Percentiles rank a stretch among this genome's conserved stretches.
These are phyloP conservation scores for Periconia digitata DNA, from an alignment of 2,329 filamentous ascomycete species.

Conservation along the genomic window DNA sequence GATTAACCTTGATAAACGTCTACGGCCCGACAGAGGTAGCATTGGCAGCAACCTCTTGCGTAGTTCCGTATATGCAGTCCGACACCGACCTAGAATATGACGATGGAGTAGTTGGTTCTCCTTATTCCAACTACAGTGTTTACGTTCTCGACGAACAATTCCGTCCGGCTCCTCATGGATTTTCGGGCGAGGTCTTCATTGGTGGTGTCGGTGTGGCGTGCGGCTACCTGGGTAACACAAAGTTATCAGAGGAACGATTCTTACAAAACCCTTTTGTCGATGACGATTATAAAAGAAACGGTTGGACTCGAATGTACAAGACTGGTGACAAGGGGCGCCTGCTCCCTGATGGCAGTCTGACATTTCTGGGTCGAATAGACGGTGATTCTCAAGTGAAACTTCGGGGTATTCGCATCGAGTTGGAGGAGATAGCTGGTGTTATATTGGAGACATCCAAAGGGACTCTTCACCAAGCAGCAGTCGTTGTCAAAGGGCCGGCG, in stretches of 20 bases:
- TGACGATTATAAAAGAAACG: too few species aligned
- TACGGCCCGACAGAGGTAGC: slow-evolving; percentile 7
- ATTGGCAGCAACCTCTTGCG: neutral
- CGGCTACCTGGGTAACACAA: slow-evolving; percentile 34
- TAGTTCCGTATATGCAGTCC: neutral
- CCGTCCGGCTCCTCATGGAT: slow-evolving; percentile 5
- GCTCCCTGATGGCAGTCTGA: slow-evolving; percentile 35
- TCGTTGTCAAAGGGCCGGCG: slow-evolving; percentile 13
- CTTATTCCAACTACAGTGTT: slow-evolving; percentile 8
- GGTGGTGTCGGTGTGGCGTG: slow-evolving; percentile 41
- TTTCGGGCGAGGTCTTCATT: slow-evolving; percentile 46
- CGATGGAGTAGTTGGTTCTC: neutral
- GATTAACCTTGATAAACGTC: slow-evolving; percentile 1
- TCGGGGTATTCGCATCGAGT: slow-evolving; percentile 49
- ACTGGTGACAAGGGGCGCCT: slow-evolving; percentile 47
- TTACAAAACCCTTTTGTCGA: too few species aligned
- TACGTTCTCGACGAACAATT: slow-evolving; percentile 13
- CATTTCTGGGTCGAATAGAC: slow-evolving; percentile 42
- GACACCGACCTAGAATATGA: neutral
- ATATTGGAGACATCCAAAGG: slow-evolving; percentile 22
- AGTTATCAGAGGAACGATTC: neutral
- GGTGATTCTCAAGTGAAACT: slow-evolving; percentile 53
- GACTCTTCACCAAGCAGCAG: slow-evolving; percentile 26
- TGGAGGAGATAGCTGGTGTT: slow-evolving; percentile 47
- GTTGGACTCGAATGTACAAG: slow-evolving; percentile 28